These are phyloP conservation scores for Suillus subaureus DNA, from an alignment of 768 basidiomycete species.

Conservation along the genomic window DNA sequence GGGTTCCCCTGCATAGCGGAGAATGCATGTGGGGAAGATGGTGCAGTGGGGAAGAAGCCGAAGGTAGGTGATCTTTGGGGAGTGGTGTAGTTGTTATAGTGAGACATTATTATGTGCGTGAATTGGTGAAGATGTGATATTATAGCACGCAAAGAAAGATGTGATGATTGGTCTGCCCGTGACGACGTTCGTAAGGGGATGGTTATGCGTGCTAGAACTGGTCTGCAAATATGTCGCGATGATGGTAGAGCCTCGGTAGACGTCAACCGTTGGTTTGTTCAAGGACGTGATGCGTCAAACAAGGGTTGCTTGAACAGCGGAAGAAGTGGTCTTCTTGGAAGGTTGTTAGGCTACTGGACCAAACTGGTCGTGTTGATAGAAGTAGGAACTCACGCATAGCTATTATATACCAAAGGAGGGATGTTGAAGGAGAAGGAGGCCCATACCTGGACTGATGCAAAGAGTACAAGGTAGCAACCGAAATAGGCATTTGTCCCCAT, in stretches of 20 bases:
- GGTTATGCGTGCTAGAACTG: background rate
- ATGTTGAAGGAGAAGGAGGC: constrained; percentile 7
- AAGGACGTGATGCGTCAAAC: constrained; percentile 13
- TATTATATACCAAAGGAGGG: constrained; percentile 30
- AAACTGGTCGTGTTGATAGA: constrained; percentile 18
- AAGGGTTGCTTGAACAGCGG: constrained; percentile 8
- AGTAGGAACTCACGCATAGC: constrained; percentile 10
- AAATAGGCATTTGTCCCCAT: constrained; percentile 24
- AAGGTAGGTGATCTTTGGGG: constrained; percentile 55
- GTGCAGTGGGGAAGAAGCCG: constrained; percentile 59
- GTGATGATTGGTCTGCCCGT: constrained; percentile 10
- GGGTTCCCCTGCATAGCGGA: constrained; percentile 59
- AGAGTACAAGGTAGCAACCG: constrained; percentile 30
- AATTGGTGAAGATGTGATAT: constrained; percentile 9
- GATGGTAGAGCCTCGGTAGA: background rate
- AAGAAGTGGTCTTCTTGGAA: constrained; percentile 15
- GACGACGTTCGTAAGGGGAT: constrained; percentile 3
- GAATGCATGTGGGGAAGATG: constrained; percentile 61
- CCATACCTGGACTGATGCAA: constrained; percentile 9
- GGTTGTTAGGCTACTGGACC: constrained; percentile 13
- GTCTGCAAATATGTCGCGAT: constrained; percentile 9
- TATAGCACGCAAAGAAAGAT: constrained; percentile 6
- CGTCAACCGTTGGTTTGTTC: constrained; percentile 2
- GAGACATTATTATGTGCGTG: constrained; percentile 45
- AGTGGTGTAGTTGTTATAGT: constrained; percentile 39